phyloP scores from a whole-genome alignment of 495 filamentous ascomycete species.

The Parachaetomium inaequale region DNA sequence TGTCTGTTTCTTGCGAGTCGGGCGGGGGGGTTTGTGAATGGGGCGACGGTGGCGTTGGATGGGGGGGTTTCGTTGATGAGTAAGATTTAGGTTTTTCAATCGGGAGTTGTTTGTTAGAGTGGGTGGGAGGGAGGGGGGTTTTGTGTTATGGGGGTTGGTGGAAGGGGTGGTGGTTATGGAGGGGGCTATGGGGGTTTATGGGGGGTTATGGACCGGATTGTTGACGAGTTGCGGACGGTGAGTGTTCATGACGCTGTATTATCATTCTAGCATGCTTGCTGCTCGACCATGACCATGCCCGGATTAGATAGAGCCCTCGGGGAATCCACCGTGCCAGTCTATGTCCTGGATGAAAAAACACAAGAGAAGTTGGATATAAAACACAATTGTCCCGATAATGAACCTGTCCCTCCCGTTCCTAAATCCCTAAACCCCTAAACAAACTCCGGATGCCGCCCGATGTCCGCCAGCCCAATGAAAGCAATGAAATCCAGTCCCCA shows the following conservation, averaged over 20 bases:
- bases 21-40: constrained; percentile 72
- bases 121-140: neutral
- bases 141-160: neutral
- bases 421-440: neutral
- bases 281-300: neutral
- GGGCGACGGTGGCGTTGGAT: constrained; percentile 71
- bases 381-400: neutral
- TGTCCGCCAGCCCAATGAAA: neutral
- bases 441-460: neutral
- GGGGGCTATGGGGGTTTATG: too few relatives aligned
- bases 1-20: constrained; percentile 69
- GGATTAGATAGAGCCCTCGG: neutral
- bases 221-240: too few relatives aligned
- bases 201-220: too few relatives aligned
- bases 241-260: constrained; percentile 7
- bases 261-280: neutral
- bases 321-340: neutral
- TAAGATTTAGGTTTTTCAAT: constrained; percentile 34
- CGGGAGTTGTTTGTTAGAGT: neutral
- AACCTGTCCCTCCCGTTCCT: neutral
- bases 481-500: neutral
- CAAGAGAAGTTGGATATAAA: neutral
- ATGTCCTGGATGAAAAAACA: neutral
- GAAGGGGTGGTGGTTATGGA: neutral
- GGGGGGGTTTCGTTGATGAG: constrained; percentile 50